Percentiles rank a stretch among this genome's conserved stretches.
Evolutionary conservation across 805 yeast species (phyloP).

Genomic region (Sungouiozyma ichnusensis): DNA sequence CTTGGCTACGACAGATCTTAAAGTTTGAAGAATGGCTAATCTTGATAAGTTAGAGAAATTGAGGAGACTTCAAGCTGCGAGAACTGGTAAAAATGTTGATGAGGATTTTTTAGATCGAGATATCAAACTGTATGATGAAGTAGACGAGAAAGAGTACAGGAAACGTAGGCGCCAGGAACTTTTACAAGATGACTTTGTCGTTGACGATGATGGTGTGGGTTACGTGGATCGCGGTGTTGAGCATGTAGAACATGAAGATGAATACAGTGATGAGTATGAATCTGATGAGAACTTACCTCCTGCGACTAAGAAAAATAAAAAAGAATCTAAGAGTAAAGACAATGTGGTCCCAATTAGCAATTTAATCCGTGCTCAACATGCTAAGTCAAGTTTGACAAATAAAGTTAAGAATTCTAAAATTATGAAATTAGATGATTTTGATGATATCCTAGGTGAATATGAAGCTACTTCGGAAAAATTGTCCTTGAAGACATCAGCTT

Average conservation of each 20-base stretch:
- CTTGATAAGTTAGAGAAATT: constrained; percentile 48
- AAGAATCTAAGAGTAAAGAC: constrained; percentile 6
- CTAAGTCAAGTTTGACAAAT: constrained; percentile 8
- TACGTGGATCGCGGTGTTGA: constrained; percentile 90
- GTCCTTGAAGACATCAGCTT: constrained; percentile 3
- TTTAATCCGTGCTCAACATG: constrained; percentile 41
- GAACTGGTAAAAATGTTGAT: constrained; percentile 18
- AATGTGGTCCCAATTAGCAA: constrained; percentile 26
- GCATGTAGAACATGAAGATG: constrained; percentile 53
- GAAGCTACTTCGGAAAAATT: constrained; percentile 10
- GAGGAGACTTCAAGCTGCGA: constrained; percentile 51
- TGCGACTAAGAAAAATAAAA: constrained; percentile 18
- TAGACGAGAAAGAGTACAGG: constrained; percentile 71
- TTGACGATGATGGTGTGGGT: constrained; percentile 88
- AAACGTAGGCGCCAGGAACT: constrained; percentile 69
- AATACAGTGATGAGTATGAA: constrained; percentile 47
- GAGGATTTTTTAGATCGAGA: constrained; percentile 34
- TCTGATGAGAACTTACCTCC: constrained; percentile 15
- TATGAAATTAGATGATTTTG: constrained; percentile 46
- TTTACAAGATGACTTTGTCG: constrained; percentile 84
- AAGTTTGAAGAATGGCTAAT: constrained; percentile 30
- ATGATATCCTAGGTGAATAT: constrained; percentile 55
- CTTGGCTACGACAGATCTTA: no score
- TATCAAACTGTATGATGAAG: constrained; percentile 67
- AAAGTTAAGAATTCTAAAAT: constrained; percentile 27